Evolutionary conservation across 1,139 yeast genomes (phyloP), one percentile per base, ranked within the genome.

Genomic region (Saccharomyces hybrid): DNA sequence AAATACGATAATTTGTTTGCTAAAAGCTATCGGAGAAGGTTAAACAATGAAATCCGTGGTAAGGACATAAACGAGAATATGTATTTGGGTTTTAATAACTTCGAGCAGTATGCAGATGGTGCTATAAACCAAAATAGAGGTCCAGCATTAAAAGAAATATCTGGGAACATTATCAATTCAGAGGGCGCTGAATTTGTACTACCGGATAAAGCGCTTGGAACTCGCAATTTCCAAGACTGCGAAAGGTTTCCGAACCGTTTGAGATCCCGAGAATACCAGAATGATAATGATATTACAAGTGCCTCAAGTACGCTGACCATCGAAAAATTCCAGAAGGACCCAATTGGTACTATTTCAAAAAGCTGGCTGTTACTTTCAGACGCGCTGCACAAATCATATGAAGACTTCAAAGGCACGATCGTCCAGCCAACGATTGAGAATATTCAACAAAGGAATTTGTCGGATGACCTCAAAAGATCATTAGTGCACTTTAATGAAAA

Each of bases 341-440:
- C 97, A 4, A 68, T 89, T 55, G 96, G 95, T 6, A 84, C 96
- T 0, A 77, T 91, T 55, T 73, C 88, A 31, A 88, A 85, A 70
- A 97, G 98, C n/a, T 91, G 97, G 97, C 93, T 95, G 3, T 74
- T 90, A 61, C 88, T 91, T 66, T 84, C 96, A n/a, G 78, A 83
- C 16, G 81, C 93, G 0, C 91, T 91, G 48, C 81, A 86, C 55
- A 86, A 88, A 71, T 85, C 93, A 1, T 85, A 88, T 8, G 82
- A 77, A 58, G 96, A 88, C 62, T 96, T 91, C 47, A 85, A 86
- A 63, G 95, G 89, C 62, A 74, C 83, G 7, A 95, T 88, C 57
- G 88, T 91, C 62, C 88, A 86, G 70, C 97, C 98, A n/a, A 82
- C 93, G 46, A 78, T 90, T 68, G 83, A 81, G 63, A 88, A 86